phyloP scores from a whole-genome alignment of 306 rosid species.

The Cicer judaicum region DNA sequence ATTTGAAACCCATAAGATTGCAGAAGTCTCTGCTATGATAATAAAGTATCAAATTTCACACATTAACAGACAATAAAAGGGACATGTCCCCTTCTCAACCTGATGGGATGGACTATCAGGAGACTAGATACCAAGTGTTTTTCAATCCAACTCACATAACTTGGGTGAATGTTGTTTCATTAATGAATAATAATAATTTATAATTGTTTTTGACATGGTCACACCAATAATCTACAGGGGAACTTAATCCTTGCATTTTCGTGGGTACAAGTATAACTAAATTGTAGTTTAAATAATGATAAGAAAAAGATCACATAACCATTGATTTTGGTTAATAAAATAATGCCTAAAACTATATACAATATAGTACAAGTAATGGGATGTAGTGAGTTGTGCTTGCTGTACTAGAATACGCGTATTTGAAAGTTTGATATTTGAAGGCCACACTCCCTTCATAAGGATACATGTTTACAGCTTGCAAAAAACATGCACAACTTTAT shows the following conservation, averaged over 20 bases:
- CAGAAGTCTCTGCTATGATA: neutral
- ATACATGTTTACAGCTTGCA: constrained; percentile 47
- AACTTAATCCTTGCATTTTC: constrained; percentile 2
- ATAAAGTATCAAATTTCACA: neutral
- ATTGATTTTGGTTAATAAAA: too few relatives aligned
- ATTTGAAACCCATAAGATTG: neutral
- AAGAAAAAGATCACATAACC: neutral
- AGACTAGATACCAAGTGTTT: constrained; percentile 42
- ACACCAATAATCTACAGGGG: neutral
- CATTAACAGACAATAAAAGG: neutral
- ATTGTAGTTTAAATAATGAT: constrained; percentile 23
- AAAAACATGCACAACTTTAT: constrained; percentile 32
- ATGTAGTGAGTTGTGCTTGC: constrained; percentile 24
- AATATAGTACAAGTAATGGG: constrained; percentile 37
- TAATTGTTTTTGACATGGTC: constrained; percentile 37
- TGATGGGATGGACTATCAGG: constrained; percentile 29
- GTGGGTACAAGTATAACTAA: neutral
- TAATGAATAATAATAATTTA: constrained; percentile 31
- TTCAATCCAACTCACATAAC: constrained; percentile 40
- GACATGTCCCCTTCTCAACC: constrained; percentile 14
- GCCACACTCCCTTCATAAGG: constrained; percentile 31
- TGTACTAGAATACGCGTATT: constrained; percentile 43
- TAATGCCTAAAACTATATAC: neutral
- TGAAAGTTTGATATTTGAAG: constrained; percentile 31
- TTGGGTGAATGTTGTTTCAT: constrained; percentile 42